phyloP scores from a whole-genome alignment of 2,329 filamentous ascomycete genomes.

The Scorias spongiosa region DNA sequence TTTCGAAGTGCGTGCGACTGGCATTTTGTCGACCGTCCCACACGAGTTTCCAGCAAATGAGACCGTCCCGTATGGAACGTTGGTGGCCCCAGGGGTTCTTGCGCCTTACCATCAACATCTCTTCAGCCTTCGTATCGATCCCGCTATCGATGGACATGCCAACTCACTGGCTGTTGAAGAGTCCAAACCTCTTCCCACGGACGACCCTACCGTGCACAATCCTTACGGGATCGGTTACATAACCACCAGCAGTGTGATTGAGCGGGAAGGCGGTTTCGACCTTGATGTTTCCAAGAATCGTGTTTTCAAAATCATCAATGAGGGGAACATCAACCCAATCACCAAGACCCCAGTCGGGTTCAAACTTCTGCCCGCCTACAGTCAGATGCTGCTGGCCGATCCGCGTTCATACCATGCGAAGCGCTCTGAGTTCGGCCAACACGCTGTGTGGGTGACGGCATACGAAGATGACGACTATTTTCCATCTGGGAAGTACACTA shows the following conservation, averaged over 20 bases:
- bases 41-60: constrained; percentile 28
- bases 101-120: constrained; percentile 55
- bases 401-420: constrained; percentile 29
- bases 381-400: constrained; percentile 35
- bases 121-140: constrained; percentile 47
- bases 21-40: constrained; percentile 41
- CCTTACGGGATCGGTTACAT: neutral
- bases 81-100: constrained; percentile 44
- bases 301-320: constrained; percentile 39
- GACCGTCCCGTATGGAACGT: constrained; percentile 29
- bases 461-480: constrained; percentile 38
- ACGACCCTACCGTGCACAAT: constrained; percentile 2
- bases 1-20: constrained; percentile 49
- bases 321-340: constrained; percentile 29
- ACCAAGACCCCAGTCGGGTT: constrained; percentile 33
- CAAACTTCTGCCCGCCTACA: constrained; percentile 32
- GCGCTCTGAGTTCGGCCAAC: constrained; percentile 34
- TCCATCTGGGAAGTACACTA: constrained; percentile 33
- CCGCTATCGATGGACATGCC: constrained; percentile 40
- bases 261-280: constrained; percentile 38
- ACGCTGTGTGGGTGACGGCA: constrained; percentile 40
- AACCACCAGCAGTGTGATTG: constrained; percentile 14
- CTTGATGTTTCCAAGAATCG: constrained; percentile 37
- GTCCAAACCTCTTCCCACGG: constrained; percentile 29
- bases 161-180: constrained; percentile 27